These are phyloP conservation scores for Gloeostereum incarnatum DNA, from an alignment of 768 basidiomycete species.

Conservation along the genomic window DNA sequence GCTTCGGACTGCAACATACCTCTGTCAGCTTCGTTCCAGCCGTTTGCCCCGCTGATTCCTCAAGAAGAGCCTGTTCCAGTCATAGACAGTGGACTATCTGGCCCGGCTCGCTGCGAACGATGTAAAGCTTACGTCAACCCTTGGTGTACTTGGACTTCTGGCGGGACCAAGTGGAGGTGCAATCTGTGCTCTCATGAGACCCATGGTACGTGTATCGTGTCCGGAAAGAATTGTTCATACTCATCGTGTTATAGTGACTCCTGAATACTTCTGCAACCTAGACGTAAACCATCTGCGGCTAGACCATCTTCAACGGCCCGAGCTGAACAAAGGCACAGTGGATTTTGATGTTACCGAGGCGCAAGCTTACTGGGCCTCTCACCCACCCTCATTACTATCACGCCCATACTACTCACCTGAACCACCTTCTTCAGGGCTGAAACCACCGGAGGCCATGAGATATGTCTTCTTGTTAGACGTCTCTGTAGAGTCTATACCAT, in stretches of 20 bases:
- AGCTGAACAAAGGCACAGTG: conserved; percentile 84
- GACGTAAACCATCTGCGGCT: conserved; percentile 69
- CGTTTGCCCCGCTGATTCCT: conserved; percentile 75
- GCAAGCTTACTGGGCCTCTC: conserved; percentile 77
- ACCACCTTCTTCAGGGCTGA: conserved; percentile 33
- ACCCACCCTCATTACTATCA: conserved; percentile 44
- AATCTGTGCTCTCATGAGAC: conserved; percentile 83
- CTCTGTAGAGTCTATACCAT: conserved; percentile 52
- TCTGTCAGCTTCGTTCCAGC: conserved; percentile 78
- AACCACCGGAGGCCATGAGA: conserved; percentile 56
- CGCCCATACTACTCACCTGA: conserved; percentile 45
- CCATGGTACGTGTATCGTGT: conserved; percentile 49
- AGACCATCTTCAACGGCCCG: conserved; percentile 76
- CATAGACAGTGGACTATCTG: conserved; percentile 58
- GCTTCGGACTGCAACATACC: conserved; percentile 80
- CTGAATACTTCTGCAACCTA: conserved; percentile 79
- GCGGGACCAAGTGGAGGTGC: conserved; percentile 84
- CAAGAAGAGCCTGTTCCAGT: conserved; percentile 75
- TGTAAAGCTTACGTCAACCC: conserved; percentile 93
- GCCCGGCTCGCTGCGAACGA: conserved; percentile 76
- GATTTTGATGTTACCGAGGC: conserved; percentile 87
- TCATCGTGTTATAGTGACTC: conserved; percentile 40
- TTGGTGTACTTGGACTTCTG: conserved; percentile 80
- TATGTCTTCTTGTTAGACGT: conserved; percentile 89
- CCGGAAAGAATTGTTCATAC: neutral